phyloP scores from a whole-genome alignment of 495 filamentous ascomycete species.

The Hamigera avellanea region DNA sequence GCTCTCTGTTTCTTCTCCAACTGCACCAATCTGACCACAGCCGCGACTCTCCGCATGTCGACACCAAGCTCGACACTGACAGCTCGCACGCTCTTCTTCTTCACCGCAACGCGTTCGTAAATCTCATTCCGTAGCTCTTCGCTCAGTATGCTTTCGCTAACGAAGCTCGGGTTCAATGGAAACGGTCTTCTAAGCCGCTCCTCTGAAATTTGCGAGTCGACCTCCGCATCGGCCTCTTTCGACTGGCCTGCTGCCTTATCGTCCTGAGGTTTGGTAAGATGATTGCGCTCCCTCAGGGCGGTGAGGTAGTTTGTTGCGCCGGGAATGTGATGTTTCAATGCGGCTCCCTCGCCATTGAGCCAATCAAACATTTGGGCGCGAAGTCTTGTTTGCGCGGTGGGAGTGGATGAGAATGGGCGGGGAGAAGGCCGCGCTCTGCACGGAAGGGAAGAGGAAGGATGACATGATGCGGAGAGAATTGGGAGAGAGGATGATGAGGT shows the following conservation, averaged over 20 bases:
- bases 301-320: slow-evolving; percentile 57
- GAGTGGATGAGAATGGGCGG: slow-evolving; percentile 39
- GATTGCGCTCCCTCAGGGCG: slow-evolving; percentile 23
- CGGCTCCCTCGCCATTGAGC: slow-evolving; percentile 47
- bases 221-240: slow-evolving; percentile 1
- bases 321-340: slow-evolving; percentile 42
- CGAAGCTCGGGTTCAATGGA: slow-evolving; percentile 62
- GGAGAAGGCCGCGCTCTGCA: slow-evolving; percentile 5
- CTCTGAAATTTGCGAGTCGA: neutral
- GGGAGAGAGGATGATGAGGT: slow-evolving; percentile 7
- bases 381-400: slow-evolving; percentile 29
- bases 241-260: slow-evolving; percentile 4
- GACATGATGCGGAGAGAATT: slow-evolving; percentile 3
- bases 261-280: no score
- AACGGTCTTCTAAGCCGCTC: slow-evolving; percentile 42
- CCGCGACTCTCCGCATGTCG: slow-evolving; percentile 78
- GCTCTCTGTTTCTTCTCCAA: slow-evolving; percentile 68
- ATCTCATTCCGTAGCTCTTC: slow-evolving; percentile 67
- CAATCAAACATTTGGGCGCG: slow-evolving; percentile 55
- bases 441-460: slow-evolving; percentile 11
- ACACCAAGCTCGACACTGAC: slow-evolving; percentile 71
- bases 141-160: slow-evolving; percentile 61
- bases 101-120: slow-evolving; percentile 49
- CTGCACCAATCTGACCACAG: slow-evolving; percentile 77
- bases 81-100: slow-evolving; percentile 57